Evolutionary conservation across 768 basidiomycete species (phyloP).

Genomic region (Phaeotremella skinneri): DNA sequence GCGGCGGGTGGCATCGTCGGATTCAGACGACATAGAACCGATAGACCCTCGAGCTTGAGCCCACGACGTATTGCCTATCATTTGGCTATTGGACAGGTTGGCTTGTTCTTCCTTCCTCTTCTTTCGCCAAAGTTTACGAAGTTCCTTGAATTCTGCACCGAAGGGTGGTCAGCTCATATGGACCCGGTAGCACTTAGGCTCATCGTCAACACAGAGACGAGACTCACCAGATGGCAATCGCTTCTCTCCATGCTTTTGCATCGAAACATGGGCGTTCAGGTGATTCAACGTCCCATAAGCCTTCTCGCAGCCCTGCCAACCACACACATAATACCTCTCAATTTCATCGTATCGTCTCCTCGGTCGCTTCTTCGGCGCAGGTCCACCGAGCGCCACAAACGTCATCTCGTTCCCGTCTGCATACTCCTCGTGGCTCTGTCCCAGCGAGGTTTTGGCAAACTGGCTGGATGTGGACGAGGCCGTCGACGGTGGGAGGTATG

Average conservation of each 20-base stretch:
- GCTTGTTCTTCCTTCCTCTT: slow-evolving; percentile 71
- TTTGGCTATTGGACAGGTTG: slow-evolving; percentile 20
- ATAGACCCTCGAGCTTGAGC: slow-evolving; percentile 9
- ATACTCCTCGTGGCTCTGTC: neutral
- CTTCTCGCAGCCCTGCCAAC: slow-evolving; percentile 62
- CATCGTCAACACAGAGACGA: neutral
- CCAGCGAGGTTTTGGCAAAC: neutral
- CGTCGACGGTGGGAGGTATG: slow-evolving; percentile 6
- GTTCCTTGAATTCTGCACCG: slow-evolving; percentile 87
- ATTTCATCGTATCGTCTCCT: slow-evolving; percentile 71
- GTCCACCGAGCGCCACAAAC: slow-evolving; percentile 38
- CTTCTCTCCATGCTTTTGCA: slow-evolving; percentile 93
- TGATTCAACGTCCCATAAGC: slow-evolving; percentile 94
- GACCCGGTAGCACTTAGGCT: neutral
- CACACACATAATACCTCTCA: slow-evolving; percentile 86
- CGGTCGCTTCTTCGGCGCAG: slow-evolving; percentile 52
- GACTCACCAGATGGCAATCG: slow-evolving; percentile 80
- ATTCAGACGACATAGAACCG: slow-evolving; percentile 21
- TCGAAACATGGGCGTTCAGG: slow-evolving; percentile 95
- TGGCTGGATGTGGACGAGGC: slow-evolving; percentile 13
- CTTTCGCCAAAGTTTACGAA: slow-evolving; percentile 93
- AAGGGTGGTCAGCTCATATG: no score
- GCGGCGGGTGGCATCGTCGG: neutral
- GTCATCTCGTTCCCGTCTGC: slow-evolving; percentile 6
- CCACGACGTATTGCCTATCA: slow-evolving; percentile 4